Conservation (phyloP, 2,329 filamentous ascomycete genomes). For the Exophiala alcalophila region DNA sequence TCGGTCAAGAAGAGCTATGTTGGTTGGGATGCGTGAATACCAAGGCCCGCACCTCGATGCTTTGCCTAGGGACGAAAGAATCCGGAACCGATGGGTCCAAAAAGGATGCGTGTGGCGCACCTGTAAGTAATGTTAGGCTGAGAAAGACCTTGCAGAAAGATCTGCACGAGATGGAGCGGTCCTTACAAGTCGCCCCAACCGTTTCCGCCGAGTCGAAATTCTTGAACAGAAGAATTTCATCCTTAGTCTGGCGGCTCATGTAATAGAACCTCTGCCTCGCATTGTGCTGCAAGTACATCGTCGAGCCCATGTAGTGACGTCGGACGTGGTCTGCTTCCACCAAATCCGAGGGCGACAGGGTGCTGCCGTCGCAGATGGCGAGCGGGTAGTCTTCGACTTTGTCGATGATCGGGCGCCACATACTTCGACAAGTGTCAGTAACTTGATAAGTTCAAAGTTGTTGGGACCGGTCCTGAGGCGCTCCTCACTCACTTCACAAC, state of each 20-base stretch:
- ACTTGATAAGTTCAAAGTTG: too few species aligned
- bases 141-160: too few species aligned
- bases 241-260: not conserved
- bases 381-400: not conserved
- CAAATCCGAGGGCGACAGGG: not conserved
- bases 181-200: not conserved
- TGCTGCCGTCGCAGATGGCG: not conserved
- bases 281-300: slow-evolving; percentile 1
- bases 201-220: slow-evolving; percentile 4
- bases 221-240: slow-evolving; percentile 3
- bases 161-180: not conserved
- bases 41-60: slow-evolving; percentile 7
- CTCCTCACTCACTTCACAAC: slow-evolving; percentile 3
- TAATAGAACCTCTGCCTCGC: not conserved
- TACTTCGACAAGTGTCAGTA: too few species aligned
- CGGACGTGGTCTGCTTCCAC: slow-evolving; percentile 5
- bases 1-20: too few species aligned
- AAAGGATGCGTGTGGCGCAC: slow-evolving; percentile 1
- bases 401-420: slow-evolving; percentile 4
- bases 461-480: too few species aligned
- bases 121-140: too few species aligned
- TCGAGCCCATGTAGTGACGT: slow-evolving; percentile 1
- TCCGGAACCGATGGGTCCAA: not conserved
- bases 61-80: not conserved
- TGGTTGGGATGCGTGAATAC: too few species aligned